These are phyloP conservation scores for Suhomyces xylopsoci DNA, from an alignment of 805 yeast genomes.

Conservation along the genomic window DNA sequence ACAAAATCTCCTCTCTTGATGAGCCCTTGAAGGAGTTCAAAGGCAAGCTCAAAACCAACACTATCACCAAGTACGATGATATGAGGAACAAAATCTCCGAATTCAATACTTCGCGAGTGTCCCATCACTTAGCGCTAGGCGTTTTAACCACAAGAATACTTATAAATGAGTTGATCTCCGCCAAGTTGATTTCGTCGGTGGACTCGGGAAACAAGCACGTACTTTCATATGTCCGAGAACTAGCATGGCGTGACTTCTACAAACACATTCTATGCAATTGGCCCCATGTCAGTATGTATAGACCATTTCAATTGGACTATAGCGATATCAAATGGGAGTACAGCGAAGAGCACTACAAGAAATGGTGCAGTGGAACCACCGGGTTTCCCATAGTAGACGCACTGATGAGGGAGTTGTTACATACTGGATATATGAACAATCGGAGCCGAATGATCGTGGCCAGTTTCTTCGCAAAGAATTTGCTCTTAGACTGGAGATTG, in stretches of 20 bases:
- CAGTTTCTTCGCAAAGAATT: slow-evolving; percentile 48
- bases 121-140: slow-evolving; percentile 48
- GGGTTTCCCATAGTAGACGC: slow-evolving; percentile 61
- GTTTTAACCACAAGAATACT: slow-evolving; percentile 42
- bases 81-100: slow-evolving; percentile 27
- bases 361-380: slow-evolving; percentile 53
- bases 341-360: slow-evolving; percentile 37
- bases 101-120: slow-evolving; percentile 39
- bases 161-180: slow-evolving; percentile 23
- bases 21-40: slow-evolving; percentile 25
- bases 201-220: slow-evolving; percentile 19
- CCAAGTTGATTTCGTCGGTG: slow-evolving; percentile 1
- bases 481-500: slow-evolving; percentile 52
- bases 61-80: slow-evolving; percentile 26
- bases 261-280: slow-evolving; percentile 46
- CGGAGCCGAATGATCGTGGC: slow-evolving; percentile 54
- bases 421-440: slow-evolving; percentile 55
- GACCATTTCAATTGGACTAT: slow-evolving; percentile 46
- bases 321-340: slow-evolving; percentile 44
- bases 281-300: slow-evolving; percentile 51
- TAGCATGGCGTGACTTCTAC: slow-evolving; percentile 60
- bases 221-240: slow-evolving; percentile 45
- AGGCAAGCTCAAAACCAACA: neutral
- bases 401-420: slow-evolving; percentile 49
- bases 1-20: slow-evolving; percentile 33